Base-by-base conservation (phyloP, 352 stramenopile species). In the Aphanomyces stellatus region DNA sequence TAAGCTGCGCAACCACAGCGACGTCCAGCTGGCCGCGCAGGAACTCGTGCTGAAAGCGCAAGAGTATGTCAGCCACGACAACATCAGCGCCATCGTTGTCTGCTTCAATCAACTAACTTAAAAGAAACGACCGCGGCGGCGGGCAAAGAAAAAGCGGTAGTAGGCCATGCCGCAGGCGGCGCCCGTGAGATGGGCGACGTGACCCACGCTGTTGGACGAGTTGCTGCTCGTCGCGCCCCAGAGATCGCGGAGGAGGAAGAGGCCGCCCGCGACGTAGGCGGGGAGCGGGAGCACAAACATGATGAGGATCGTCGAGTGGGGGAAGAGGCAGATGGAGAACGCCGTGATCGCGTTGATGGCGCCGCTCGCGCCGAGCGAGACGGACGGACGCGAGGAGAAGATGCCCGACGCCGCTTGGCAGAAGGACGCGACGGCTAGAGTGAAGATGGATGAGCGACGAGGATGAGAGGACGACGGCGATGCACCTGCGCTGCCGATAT, bases 51-150 rank as follows among this genome's bases (percentile, higher is more conserved):
- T 91, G 57, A 95, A 96, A 72, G 80, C 90, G 11, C 85, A 96
- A 69, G 78, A 89, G 42, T 92, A 96, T 67, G 91, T 90, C 49
- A 88, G 87, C 5, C 87, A 95, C 71, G 90, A 97, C 73, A 97
- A 97, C 66, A 89, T 96, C 43, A 94, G 81, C 53, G 87, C 93
- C 46, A 79, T 96, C 49, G 85, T 97, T 27, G 79, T 97, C 41
- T 81, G 81, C 25, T 74, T 95, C 27, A 92, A 95, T 67, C 86
- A 95, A 74, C 17, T 68, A 67, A 28, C 3, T 53, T 49, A 64
- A 13, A 64, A 64, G 41, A 51, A 67, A 10, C 60, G 60, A 1
- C 11, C n/a, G 33, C 60, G 41, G 19, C 60, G 41, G 11, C 48
- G 34, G 4, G 17, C 31, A 34, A 25, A 42, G 8, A 59, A 30